Conservation (phyloP, 2,329 filamentous ascomycete genomes). For the Scortechinia acanthostroma region DNA sequence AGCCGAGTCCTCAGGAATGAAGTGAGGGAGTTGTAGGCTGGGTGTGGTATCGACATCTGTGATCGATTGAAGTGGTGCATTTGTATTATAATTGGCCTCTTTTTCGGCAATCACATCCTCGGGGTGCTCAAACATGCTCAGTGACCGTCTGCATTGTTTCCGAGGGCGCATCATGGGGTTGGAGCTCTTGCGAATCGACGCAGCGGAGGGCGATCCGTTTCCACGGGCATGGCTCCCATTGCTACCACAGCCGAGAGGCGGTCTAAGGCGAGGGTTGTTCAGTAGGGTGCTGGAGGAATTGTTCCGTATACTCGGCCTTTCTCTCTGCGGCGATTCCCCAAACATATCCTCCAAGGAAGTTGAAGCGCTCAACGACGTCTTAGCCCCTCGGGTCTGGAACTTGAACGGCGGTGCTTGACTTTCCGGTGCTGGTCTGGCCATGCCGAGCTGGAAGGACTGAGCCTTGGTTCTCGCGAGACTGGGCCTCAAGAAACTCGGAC, state of each 20-base stretch:
- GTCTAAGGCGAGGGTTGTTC: neutral
- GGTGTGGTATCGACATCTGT: slow-evolving; percentile 73
- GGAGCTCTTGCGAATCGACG: slow-evolving; percentile 65
- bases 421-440: neutral
- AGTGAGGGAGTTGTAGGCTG: slow-evolving; percentile 65
- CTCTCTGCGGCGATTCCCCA: neutral
- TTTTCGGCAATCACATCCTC: slow-evolving; percentile 81
- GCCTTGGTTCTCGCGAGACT: neutral
- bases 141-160: slow-evolving; percentile 81
- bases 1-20: slow-evolving; percentile 70
- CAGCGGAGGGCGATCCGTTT: slow-evolving; percentile 69
- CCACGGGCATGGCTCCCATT: slow-evolving; percentile 35
- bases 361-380: neutral
- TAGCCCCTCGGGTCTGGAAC: neutral
- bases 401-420: neutral
- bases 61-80: slow-evolving; percentile 61
- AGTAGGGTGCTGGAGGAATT: neutral
- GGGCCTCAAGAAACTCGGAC: neutral
- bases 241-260: slow-evolving; percentile 25
- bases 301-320: neutral
- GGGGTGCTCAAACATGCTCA: slow-evolving; percentile 96
- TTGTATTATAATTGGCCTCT: slow-evolving; percentile 44
- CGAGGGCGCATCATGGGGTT: slow-evolving; percentile 70
- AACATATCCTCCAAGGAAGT: slow-evolving; percentile 1
- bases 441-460: neutral